phyloP scores from a whole-genome alignment of 345 rosid genomes.

The Eucalyptus fibrosa region DNA sequence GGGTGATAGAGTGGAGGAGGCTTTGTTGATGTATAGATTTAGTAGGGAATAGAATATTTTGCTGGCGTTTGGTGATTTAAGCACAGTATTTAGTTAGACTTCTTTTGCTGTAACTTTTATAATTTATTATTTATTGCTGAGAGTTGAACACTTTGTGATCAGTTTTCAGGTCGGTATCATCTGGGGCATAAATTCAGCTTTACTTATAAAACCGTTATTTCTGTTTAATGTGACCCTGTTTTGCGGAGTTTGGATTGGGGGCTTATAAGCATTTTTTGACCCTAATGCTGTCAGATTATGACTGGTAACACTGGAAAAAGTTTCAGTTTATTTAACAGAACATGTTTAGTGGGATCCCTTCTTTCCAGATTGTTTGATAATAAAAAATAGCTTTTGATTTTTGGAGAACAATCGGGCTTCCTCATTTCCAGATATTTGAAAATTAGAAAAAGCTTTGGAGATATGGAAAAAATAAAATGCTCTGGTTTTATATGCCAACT shows the following conservation, averaged over 20 bases:
- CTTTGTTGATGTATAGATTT: not conserved
- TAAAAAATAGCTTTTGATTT: not conserved
- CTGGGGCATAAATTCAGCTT: not conserved
- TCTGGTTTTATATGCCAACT: not conserved
- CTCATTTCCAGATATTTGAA: not conserved
- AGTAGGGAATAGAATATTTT: not conserved
- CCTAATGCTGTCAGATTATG: not conserved
- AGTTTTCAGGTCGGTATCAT: not conserved
- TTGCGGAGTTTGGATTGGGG: not conserved
- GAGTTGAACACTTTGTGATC: not conserved
- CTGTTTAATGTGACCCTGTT: not conserved
- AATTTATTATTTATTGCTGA: not conserved
- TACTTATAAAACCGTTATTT: not conserved
- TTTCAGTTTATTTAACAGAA: not conserved
- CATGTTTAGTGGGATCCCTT: not conserved
- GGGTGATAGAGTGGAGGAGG: not conserved
- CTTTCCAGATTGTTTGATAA: not conserved
- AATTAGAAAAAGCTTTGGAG: not conserved
- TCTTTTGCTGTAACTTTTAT: not conserved
- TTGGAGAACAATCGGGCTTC: not conserved
- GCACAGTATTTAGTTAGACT: not conserved
- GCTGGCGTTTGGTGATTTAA: not conserved
- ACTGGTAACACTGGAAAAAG: not conserved
- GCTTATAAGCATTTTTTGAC: not conserved
- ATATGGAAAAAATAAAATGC: not conserved